Evolutionary conservation across 768 basidiomycete genomes (phyloP), one percentile per base, ranked within the genome.

Genomic region (Clathrus columnatus): DNA sequence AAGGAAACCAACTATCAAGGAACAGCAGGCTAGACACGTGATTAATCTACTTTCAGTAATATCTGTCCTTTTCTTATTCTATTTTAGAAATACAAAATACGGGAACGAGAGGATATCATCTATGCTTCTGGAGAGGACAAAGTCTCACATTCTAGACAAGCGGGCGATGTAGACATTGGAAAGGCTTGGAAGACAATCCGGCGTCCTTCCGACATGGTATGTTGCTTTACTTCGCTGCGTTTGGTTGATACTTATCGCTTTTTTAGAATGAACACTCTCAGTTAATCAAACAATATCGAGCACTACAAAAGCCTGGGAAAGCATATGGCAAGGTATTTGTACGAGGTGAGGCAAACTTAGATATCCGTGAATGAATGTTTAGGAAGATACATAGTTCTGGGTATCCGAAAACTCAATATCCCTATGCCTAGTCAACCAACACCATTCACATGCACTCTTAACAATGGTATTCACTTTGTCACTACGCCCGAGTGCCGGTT

Each of bases 381-480:
- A 48, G 51, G 67, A 23, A 64, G 46, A n/a, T 11, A 36, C 10
- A 8, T 61, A 95, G 94, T 97, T 21, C 67, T 90, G 29, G 83
- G 84, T 30, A 76, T 92, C 56, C 86, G 80, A 61, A 79, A 77
- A 47, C 73, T 96, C 32, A 74, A 79, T 53, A 71, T 96, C 28
- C 93, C 94, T 0, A 61, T 97, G 27, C 94, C 93, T 0, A 70
- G 72, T n/a, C 76, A 89, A 59, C 70, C 79, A 0, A 92, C 93
- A 0, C 76, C 73, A 24, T 72, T 96, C 57, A 85, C 84, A 8
- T 91, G 91, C 67, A 91, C 91, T 0, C 75, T 98, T 59, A 96
- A 98, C 69, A 98, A 98, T 63, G 94, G 93, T 7, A 94, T 97
- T 49, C 93, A 96, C 68, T 93, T 87, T 60, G 94, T 97, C 30